Percentiles rank a stretch among this genome's conserved stretches.
Conservation (phyloP, 2,329 filamentous ascomycete genomes). For the Intubia oerlemansii region DNA sequence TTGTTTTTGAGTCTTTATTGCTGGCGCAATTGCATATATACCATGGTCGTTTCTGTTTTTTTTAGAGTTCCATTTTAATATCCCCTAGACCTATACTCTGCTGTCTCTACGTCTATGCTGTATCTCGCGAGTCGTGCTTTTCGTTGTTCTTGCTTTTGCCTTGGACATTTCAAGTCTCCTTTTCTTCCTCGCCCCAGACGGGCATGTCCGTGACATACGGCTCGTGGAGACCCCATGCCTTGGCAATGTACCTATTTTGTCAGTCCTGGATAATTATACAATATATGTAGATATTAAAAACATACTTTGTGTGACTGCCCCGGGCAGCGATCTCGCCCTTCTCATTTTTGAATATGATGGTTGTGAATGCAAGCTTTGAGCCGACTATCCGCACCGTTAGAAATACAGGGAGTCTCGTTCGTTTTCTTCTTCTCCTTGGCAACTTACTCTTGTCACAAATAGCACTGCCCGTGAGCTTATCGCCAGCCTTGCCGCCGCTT, state of each 20-base stretch:
- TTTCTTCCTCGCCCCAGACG: conserved; percentile 8
- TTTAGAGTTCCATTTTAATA: neutral
- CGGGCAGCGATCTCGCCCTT: conserved; percentile 38
- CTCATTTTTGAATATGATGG: conserved; percentile 33
- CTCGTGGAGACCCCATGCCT: conserved; percentile 9
- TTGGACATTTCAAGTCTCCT: too few species aligned
- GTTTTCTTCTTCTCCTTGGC: neutral
- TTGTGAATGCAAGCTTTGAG: conserved; percentile 41
- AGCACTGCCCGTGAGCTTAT: conserved; percentile 32
- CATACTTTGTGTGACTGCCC: conserved; percentile 45
- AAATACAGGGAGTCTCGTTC: neutral
- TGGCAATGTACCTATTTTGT: conserved; percentile 9
- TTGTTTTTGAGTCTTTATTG: too few species aligned
- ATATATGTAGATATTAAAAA: too few species aligned
- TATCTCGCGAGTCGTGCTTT: too few species aligned
- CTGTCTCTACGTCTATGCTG: neutral
- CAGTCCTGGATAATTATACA: neutral
- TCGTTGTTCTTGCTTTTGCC: too few species aligned
- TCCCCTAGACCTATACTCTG: neutral
- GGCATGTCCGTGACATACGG: conserved; percentile 6
- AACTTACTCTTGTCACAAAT: conserved; percentile 37
- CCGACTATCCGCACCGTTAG: too few species aligned
- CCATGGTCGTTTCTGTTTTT: neutral
- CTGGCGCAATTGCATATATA: neutral
- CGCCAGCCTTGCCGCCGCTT: conserved; percentile 33